phyloP scores from a whole-genome alignment of 2,329 filamentous ascomycete species.

The Fusarium sororula region DNA sequence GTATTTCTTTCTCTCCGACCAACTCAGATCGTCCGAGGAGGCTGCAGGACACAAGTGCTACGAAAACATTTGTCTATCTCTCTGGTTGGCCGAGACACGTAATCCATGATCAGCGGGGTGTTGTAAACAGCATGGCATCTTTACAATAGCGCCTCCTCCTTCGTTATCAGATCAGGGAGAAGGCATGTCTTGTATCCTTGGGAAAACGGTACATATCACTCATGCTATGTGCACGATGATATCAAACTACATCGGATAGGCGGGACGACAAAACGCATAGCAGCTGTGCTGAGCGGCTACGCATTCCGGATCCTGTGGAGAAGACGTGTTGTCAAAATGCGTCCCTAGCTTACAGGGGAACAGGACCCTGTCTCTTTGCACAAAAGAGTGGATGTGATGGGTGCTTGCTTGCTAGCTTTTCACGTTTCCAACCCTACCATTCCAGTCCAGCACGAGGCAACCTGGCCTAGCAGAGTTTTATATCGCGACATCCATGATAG shows the following conservation, averaged over 20 bases:
- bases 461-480: conserved; percentile 10
- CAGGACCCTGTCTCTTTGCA: neutral
- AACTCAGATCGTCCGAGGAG: neutral
- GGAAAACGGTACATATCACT: conserved; percentile 1
- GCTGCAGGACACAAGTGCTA: neutral
- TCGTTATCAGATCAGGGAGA: neutral
- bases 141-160: neutral
- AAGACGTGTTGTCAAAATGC: conserved; percentile 1
- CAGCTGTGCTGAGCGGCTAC: neutral
- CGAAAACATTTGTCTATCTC: neutral
- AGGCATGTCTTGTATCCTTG: conserved; percentile 1
- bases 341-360: neutral
- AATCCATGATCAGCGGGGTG: conserved; percentile 13
- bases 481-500: conserved; percentile 10
- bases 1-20: conserved; percentile 16
- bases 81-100: conserved; percentile 15
- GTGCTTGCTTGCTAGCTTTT: neutral
- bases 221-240: conserved; percentile 13
- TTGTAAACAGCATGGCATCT: neutral
- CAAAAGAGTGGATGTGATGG: conserved; percentile 1
- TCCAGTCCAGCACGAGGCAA: neutral
- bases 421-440: neutral
- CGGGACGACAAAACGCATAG: conserved; percentile 4
- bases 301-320: neutral
- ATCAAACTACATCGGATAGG: neutral